Conservation (phyloP, 257 asterid genomes). For the Solanum piurae region DNA sequence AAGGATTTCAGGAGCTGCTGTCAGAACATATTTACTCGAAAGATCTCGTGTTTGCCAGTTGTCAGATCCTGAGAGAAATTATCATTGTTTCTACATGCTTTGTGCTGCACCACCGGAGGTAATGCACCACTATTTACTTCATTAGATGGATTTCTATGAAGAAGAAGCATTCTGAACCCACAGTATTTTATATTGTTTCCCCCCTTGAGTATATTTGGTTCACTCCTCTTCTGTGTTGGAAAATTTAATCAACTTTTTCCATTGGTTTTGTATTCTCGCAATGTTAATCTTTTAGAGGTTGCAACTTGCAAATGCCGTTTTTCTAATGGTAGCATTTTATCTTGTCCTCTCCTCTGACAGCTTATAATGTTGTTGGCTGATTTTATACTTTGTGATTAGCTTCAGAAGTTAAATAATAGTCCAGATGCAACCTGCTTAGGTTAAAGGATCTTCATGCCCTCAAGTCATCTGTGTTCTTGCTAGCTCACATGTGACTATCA, state of each 20-base stretch:
- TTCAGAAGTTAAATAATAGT: not conserved
- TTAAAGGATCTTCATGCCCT: not conserved
- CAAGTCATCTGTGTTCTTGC: not conserved
- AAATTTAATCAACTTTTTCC: not conserved
- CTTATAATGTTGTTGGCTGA: not conserved
- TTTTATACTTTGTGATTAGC: not conserved
- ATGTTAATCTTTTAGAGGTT: not conserved
- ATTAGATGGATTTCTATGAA: not conserved
- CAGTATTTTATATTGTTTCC: not conserved
- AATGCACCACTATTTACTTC: constrained; percentile 2
- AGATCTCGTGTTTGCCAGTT: constrained; percentile 98
- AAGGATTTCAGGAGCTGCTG: constrained; percentile 96
- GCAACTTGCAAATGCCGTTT: not conserved
- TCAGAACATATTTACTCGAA: constrained; percentile 96
- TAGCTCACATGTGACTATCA: not conserved
- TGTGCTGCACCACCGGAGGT: constrained; percentile 98
- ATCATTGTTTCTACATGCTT: constrained; percentile 98
- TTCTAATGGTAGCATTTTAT: not conserved
- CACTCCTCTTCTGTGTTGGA: not conserved
- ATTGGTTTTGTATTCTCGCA: not conserved
- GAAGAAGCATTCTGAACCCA: not conserved
- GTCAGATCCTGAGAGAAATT: constrained; percentile 98
- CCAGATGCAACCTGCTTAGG: not conserved
- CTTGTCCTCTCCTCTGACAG: not conserved
- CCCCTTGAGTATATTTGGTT: not conserved